Evolutionary conservation across 805 yeast genomes (phyloP), one percentile per base, ranked within the genome.

Genomic region (Pichia pseudocactophila): DNA sequence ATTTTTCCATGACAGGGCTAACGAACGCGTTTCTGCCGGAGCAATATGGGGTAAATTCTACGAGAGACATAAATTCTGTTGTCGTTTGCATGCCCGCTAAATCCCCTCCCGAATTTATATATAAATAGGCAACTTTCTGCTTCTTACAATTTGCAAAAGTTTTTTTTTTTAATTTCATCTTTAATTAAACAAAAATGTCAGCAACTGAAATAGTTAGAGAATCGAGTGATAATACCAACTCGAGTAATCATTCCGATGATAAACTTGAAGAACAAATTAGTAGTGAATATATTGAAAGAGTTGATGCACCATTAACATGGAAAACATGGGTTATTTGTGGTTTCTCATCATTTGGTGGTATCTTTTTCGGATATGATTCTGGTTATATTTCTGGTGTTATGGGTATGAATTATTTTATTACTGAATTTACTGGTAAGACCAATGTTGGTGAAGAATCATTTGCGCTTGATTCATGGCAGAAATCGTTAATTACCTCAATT

Each of bases 261-360:
- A 30, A 39, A 16, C 7, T 28, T 9, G 16, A 20, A 4, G n/a
- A 17, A 7, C 17, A 15, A 15, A n/a, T 11, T 18, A 22, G 8
- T 22, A 22, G 25, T 22, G 47, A 36, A 18, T 45, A n/a, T 20
- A 11, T 16, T 17, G 46, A 43, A 38, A 48, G 51, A 43, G 45
- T 40, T 61, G 68, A 63, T 39, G 66, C 68, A 37, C 66, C 66
- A n/a, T 46, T 63, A 30, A 63, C 68, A 16, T 30, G 58, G 38
- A 62, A 53, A 44, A 57, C 65, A n/a, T 63, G 62, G 51, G 20
- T 58, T 25, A 61, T 62, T 54, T 62, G 84, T 50, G 59, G 76
- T 43, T 80, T 78, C 42, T 80, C 82, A 11, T 81, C 84, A 22
- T 72, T 78, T 42, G 83, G 82, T 47, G 86, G 85, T 42, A 67